A percentile compares a stretch with the other conserved stretches of the same genome.
These are phyloP conservation scores for Tuber melanosporum DNA, from an alignment of 495 filamentous ascomycete species.

Conservation along the genomic window DNA sequence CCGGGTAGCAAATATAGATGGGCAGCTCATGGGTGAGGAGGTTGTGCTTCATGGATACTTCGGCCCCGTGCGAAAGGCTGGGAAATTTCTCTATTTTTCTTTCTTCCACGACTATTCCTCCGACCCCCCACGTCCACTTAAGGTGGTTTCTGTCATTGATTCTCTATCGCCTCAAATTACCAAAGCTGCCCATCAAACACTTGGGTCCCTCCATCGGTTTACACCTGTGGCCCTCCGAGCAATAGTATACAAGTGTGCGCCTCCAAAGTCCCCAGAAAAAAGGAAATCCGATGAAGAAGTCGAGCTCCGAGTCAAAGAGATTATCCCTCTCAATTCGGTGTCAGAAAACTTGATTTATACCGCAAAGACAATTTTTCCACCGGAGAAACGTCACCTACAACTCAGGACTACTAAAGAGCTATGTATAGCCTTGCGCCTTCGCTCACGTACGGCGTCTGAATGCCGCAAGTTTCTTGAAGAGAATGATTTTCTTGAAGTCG, in stretches of 20 bases:
- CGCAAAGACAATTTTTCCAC: slow-evolving; percentile 61
- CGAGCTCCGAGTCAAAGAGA: slow-evolving; percentile 58
- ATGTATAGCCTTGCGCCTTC: slow-evolving; percentile 57
- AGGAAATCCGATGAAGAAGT: slow-evolving; percentile 28
- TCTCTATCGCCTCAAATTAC: slow-evolving; percentile 6
- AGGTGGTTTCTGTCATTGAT: slow-evolving; percentile 31
- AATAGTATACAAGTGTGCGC: slow-evolving; percentile 15
- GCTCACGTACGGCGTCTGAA: slow-evolving; percentile 48
- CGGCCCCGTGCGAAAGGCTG: slow-evolving; percentile 12
- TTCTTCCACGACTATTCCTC: slow-evolving; percentile 35
- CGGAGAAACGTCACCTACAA: slow-evolving; percentile 74
- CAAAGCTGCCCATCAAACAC: slow-evolving; percentile 22
- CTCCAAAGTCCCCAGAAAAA: slow-evolving; percentile 21
- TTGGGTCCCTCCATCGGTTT: slow-evolving; percentile 27
- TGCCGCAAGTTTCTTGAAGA: slow-evolving; percentile 52
- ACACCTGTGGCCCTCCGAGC: slow-evolving; percentile 30
- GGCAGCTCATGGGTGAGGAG: slow-evolving; percentile 42
- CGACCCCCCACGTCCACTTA: slow-evolving; percentile 14
- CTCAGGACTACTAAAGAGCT: slow-evolving; percentile 63
- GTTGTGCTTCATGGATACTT: slow-evolving; percentile 71
- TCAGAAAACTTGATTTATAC: slow-evolving; percentile 69
- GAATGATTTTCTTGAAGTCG: slow-evolving; percentile 65
- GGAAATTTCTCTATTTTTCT: slow-evolving; percentile 26
- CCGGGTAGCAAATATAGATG: slow-evolving; percentile 48
- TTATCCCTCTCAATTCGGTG: slow-evolving; percentile 68